Base-by-base conservation (phyloP, 202 grass and related monocot species). In the Cymbopogon flexuosus region DNA sequence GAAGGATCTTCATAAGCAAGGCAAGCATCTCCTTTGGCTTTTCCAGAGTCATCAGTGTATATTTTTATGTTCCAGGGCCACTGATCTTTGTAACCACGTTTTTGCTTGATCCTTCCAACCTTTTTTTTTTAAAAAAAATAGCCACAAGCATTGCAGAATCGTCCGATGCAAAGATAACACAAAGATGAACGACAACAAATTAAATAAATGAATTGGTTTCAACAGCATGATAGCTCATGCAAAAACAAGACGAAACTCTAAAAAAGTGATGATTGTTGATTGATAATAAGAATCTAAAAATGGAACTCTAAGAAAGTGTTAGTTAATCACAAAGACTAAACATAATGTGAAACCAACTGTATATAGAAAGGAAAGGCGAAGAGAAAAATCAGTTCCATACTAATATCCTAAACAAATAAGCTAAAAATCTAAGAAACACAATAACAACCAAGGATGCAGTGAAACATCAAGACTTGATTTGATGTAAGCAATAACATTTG, bases 1-100 rank as follows among this genome's bases (percentile, higher is more conserved):
- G 88, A 88, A 59, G 96, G 96, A 87, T 99, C 96, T 91, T 99
- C 96, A 81, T 99, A 99, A 87, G 90, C 90, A 80, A 99, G 88
- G 68, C 90, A 92, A 80, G 92, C 96, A 73, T 99, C 96, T 67
- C 96, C 96, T 87, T 99, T 99, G 29, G 86, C 86, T 77, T 96
- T 99, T 79, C 96, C 96, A 79, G 60, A 85, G 1, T 99, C 96
- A 52, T 99, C 96, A 63, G 96, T 91, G 16, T 99, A 99, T 59
- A 99, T 87, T 76, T 96, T 99, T 71, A 99, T 99, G 91, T 99
- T 99, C 89, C 91, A 99, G 47, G 96, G 96, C 96, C 96, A 99
- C 57, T 99, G 96, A 57, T 99, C 96, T 67, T 99, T 99, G 68
- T 89, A 99, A 11, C 96, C 96, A 80, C 96, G 93, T 78, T 99